Evolutionary conservation across 1,284 basidiomycete genomes (phyloP).

Genomic region (Ustilago crameri): DNA sequence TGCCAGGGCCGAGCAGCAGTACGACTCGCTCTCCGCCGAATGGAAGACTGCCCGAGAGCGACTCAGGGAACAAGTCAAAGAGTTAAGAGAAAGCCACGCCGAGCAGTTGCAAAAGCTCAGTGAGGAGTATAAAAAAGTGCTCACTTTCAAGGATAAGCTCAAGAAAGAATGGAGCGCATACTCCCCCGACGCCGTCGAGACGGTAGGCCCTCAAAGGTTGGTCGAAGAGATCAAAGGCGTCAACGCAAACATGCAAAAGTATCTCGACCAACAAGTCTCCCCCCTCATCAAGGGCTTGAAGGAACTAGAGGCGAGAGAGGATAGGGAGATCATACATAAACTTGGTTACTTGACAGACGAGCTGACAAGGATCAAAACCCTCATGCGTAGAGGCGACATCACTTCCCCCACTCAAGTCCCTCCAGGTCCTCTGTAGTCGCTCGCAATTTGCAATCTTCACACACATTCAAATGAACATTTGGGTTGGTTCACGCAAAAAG

Average conservation of each 20-base stretch:
- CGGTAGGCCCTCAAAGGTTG: not conserved
- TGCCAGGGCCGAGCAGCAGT: slow-evolving; percentile 47
- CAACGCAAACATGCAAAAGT: slow-evolving; percentile 12
- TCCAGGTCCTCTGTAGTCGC: not conserved
- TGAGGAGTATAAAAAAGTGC: slow-evolving; percentile 22
- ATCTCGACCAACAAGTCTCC: slow-evolving; percentile 8
- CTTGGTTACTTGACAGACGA: slow-evolving; percentile 31
- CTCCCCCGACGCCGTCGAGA: not conserved
- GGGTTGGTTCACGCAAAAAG: no score
- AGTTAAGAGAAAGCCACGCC: slow-evolving; percentile 14
- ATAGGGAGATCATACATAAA: slow-evolving; percentile 9
- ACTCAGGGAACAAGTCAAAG: slow-evolving; percentile 45
- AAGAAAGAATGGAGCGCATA: slow-evolving; percentile 9
- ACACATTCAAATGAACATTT: not conserved
- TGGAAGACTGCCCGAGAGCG: slow-evolving; percentile 52
- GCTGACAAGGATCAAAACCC: slow-evolving; percentile 34
- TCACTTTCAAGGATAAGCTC: slow-evolving; percentile 24
- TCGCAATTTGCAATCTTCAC: not conserved
- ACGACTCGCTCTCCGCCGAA: slow-evolving; percentile 43
- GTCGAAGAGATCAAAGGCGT: slow-evolving; percentile 6
- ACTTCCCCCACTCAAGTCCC: slow-evolving; percentile 6
- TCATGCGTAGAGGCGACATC: slow-evolving; percentile 33
- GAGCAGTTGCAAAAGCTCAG: slow-evolving; percentile 16
- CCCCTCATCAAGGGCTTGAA: slow-evolving; percentile 21
- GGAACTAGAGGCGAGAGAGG: slow-evolving; percentile 22